Conservation (phyloP, 805 yeast species). For the Lipomyces yamadae region DNA sequence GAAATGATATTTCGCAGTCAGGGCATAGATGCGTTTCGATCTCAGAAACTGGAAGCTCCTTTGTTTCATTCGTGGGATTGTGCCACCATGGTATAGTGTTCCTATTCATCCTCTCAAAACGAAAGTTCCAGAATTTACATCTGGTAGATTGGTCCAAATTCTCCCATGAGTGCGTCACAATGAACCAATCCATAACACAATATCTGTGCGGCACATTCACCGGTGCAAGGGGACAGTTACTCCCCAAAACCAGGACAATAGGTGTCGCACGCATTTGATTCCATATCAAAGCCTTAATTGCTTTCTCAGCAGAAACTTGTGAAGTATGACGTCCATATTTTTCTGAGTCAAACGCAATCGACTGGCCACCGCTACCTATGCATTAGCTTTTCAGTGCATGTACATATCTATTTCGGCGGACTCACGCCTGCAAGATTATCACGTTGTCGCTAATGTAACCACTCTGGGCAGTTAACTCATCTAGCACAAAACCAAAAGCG, state of each 20-base stretch:
- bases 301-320: conserved; percentile 4
- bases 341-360: background rate
- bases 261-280: conserved; percentile 8
- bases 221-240: conserved; percentile 1
- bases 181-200: conserved; percentile 21
- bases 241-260: conserved; percentile 12
- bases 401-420: background rate
- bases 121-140: conserved; percentile 10
- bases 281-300: conserved; percentile 5
- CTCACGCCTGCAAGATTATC: conserved; percentile 10
- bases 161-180: conserved; percentile 17
- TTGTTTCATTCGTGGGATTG: background rate
- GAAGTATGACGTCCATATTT: background rate
- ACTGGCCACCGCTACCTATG: conserved; percentile 2
- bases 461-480: conserved; percentile 11
- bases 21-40: conserved; percentile 1
- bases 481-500: conserved; percentile 15
- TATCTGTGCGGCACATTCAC: conserved; percentile 9
- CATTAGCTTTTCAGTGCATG: background rate
- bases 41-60: background rate
- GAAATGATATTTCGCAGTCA: background rate
- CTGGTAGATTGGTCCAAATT: conserved; percentile 6
- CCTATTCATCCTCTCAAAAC: conserved; percentile 11
- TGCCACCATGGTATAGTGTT: conserved; percentile 13
- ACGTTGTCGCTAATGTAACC: conserved; percentile 8